Base-by-base conservation (phyloP, 192 early-diverging fungal genomes). In the Mortierella antarctica region DNA sequence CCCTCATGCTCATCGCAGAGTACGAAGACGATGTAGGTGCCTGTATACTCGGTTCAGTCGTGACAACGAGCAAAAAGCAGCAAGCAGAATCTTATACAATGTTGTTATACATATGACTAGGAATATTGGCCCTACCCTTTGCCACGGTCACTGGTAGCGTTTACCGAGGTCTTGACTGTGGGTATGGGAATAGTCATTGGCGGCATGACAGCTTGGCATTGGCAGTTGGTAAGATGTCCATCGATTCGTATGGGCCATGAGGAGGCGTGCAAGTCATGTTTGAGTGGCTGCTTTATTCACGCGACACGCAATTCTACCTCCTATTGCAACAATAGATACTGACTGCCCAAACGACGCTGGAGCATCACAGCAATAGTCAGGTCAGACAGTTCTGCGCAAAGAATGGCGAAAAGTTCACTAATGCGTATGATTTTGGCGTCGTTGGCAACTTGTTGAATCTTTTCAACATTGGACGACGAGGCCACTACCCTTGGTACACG, bases 261-360 rank as follows among this genome's bases (percentile, higher is more conserved):
- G 13, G 50, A 2, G 15, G n/a, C n/a, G n/a, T n/a, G n/a, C n/a
- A 7, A 23, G 21, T 21, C 46, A 8, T 44, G 9, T 46, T 63
- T 15, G 10, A 2, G 12, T 57, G 6, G 6, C 15, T 20, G 15
- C 55, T 15, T 10, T 65, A 6, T 14, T 62, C 49, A 13, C 20
- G 51, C 7, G 13, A 9, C 13, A 2, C 48, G 41, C 31, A 2
- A 31, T 31, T 31, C 31, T 31, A 31, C 3, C 4, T 42, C 40
- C 6, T 41, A 61, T 50, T 23, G 7, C 41, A 13, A 18, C 31
- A 15, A 21, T 52, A 88, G 87, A 74, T 84, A 5, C 44, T 86
- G 20, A 89, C 86, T 39, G 84, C 83, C 11, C 88, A 89, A 40
- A 89, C 88, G 13, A 89, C 88, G 14, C 82, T 89, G 13, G 88